These are phyloP conservation scores for Thalassiosira profunda DNA, from an alignment of 108 stramenopile genomes.

Conservation along the genomic window DNA sequence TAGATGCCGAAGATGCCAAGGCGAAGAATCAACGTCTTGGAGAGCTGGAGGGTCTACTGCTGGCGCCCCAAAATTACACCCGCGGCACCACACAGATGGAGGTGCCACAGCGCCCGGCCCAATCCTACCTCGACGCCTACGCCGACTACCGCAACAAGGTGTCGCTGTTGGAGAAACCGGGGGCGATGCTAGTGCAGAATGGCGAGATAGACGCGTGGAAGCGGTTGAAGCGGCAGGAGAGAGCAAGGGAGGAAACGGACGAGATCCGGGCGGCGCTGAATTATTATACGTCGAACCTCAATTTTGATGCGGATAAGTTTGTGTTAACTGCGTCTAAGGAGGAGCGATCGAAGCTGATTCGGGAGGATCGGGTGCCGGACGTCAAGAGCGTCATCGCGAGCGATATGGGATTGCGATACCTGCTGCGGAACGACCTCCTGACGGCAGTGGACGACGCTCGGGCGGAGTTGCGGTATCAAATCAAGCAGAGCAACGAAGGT, in stretches of 20 bases:
- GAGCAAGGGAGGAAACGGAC: slow-evolving; percentile 27
- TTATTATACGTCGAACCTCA: slow-evolving; percentile 56
- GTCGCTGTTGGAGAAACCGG: slow-evolving; percentile 49
- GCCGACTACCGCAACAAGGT: slow-evolving; percentile 32
- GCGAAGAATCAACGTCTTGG: not conserved
- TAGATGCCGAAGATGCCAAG: not conserved
- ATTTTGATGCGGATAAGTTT: slow-evolving; percentile 56
- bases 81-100: slow-evolving; percentile 20
- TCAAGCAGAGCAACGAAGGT: not conserved
- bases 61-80: slow-evolving; percentile 50
- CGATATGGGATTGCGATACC: slow-evolving; percentile 58
- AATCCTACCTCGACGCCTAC: slow-evolving; percentile 52
- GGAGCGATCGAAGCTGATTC: slow-evolving; percentile 44
- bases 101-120: slow-evolving; percentile 37
- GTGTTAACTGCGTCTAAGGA: slow-evolving; percentile 37
- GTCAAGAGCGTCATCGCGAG: slow-evolving; percentile 55
- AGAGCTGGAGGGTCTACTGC: slow-evolving; percentile 41
- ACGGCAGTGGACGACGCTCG: slow-evolving; percentile 52
- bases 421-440: slow-evolving; percentile 55
- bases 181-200: slow-evolving; percentile 51
- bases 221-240: slow-evolving; percentile 53
- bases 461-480: slow-evolving; percentile 55
- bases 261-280: slow-evolving; percentile 62
- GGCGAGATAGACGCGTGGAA: slow-evolving; percentile 70
- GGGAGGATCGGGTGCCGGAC: slow-evolving; percentile 53